Evolutionary conservation across 2,329 filamentous ascomycete species (phyloP), one percentile per base, ranked within the genome.

Genomic region (Colletotrichum paranaense): DNA sequence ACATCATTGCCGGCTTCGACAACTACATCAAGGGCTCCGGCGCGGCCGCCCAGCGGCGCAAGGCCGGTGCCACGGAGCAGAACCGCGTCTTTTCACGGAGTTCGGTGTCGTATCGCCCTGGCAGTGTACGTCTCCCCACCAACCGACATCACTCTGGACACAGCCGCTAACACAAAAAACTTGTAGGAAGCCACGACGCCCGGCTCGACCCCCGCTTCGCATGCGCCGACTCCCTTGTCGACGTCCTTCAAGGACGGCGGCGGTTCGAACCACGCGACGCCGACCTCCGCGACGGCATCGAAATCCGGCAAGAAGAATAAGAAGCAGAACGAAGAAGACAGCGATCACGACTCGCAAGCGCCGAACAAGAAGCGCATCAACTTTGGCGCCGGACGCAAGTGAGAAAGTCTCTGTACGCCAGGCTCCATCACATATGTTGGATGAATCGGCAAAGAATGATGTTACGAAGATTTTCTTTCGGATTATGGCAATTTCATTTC

Each of bases 1-100:
- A 99, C 85, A 98, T 99, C 80, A 96, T 99, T 81, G 95, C 94
- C 62, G 97, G 97, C 26, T 99, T 99, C 82, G 97, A 99, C 82
- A 97, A 95, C 81, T 99, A 98, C 85, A 97, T 98, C 87, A 99
- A 99, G 83, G 95, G 94, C 67, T 89, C 89, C 22, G 89, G 90
- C 9, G 90, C 91, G n/a, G 88, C 88, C 4, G 88, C 91, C 12
- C 87, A 90, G 76, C 87, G 93, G 79, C 89, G 92, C 78, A 90
- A 93, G 81, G 87, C 89, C 28, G 89, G 89, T 5, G 85, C 92
- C 62, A 88, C 87, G 74, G 94, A 95, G 65, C 88, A 90, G 77
- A 93, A 95, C 80, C 88, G 93, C 75, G 92, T 96, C 67, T 96
- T 96, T 82, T 90, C 91, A 71, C 84, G 88, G 76, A 90, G 90